Base-by-base conservation (phyloP, 768 basidiomycete species). In the Lanmaoa pseudosensibilis region DNA sequence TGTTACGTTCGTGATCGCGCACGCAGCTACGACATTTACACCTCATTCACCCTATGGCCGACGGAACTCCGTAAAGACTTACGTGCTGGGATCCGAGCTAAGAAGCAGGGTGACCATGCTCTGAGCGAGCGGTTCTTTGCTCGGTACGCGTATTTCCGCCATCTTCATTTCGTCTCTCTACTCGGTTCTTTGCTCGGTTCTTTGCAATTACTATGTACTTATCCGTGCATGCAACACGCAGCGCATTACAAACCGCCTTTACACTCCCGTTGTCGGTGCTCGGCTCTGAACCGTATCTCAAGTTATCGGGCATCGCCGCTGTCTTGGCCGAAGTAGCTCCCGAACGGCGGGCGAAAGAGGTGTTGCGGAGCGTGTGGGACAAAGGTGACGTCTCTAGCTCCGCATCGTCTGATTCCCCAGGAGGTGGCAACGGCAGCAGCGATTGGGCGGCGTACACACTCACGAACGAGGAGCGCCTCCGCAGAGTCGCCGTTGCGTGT, bases 291-390 rank as follows among this genome's bases (percentile, higher is more conserved):
- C 83, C 87, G 0, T 78, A 85, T 53, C 78, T 89, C 54, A 90
- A 89, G 67, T 73, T 82, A 0, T 83, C 86, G 0, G 88, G 88
- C 4, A 81, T 90, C 13, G 87, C 82, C 2, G 78, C 86, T 27
- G 73, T 79, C 4, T 75, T 89, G 45, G 84, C 81, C 2, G 83
- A 82, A 48, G 78, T 86, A 0, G 68, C 77, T 16, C 68, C 67
- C 3, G 59, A 57, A 34, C 62, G 47, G 54, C 67, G 48, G 55
- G 74, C 66, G 53, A 71, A 54, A 56, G 69, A 59, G 3, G 60
- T 57, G 3, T 43, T 76, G 33, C 63, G 41, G 27, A 58, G 51
- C 46, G 60, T 56, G 33, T 65, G 69, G 73, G 58, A 68, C 9
- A 60, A 19, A 46, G 66, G 52, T 12, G 58, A 41, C 9, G 10